Conservation (phyloP, 331 rosid species). For the Malus hybrid region DNA sequence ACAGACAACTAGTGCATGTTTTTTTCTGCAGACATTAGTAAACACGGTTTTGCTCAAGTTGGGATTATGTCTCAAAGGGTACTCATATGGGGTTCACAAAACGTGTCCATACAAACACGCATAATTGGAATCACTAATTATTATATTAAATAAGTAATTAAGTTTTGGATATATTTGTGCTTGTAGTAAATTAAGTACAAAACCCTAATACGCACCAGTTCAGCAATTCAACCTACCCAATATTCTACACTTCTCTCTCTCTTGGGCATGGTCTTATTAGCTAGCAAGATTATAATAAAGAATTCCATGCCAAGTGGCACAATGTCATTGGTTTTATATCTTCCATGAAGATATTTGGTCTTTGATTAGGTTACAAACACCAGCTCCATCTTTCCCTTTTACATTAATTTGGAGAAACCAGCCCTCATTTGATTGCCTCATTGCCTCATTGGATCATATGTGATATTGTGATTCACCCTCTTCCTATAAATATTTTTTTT, state of each 20-base stretch:
- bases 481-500: not conserved
- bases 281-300: constrained; percentile 25
- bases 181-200: not conserved
- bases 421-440: not conserved
- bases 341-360: constrained; percentile 43
- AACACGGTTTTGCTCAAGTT: not conserved
- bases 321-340: constrained; percentile 42
- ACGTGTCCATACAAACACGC: constrained; percentile 43
- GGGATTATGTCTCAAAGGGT: not conserved
- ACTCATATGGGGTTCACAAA: constrained; percentile 10
- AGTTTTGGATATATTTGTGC: not conserved
- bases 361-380: constrained; percentile 15
- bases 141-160: not conserved
- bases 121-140: constrained; percentile 8
- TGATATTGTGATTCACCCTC: not conserved
- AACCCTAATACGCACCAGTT: not conserved
- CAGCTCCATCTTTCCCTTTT: not conserved
- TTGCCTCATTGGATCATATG: not conserved
- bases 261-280: constrained; percentile 19
- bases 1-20: not conserved
- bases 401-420: not conserved
- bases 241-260: constrained; percentile 32
- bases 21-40: not conserved
- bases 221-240: constrained; percentile 41
- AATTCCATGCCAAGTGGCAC: constrained; percentile 23